Evolutionary conservation across 2,329 filamentous ascomycete species (phyloP).

Genomic region (Cladosporium sp.): DNA sequence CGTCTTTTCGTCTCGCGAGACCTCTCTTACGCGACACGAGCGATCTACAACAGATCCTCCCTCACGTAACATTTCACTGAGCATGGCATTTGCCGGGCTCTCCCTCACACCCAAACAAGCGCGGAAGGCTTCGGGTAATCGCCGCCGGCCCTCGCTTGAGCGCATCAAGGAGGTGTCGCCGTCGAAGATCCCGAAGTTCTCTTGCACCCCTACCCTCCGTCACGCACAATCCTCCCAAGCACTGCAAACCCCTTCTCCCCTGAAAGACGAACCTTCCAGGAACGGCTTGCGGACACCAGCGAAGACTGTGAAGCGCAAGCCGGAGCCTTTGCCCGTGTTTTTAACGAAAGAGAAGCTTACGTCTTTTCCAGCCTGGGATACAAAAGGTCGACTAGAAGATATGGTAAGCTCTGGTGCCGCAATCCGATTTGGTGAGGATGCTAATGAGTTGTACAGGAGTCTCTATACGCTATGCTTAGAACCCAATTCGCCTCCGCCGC

Average conservation of each 20-base stretch:
- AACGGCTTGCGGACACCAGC: constrained; percentile 24
- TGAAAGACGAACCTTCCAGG: constrained; percentile 23
- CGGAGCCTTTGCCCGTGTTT: constrained; percentile 58
- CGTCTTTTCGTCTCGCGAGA: constrained; percentile 11
- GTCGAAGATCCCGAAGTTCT: constrained; percentile 31
- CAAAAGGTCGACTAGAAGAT: constrained; percentile 66
- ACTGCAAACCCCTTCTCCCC: constrained; percentile 24
- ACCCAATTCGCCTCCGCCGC: constrained; percentile 65
- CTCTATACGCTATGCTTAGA: constrained; percentile 64
- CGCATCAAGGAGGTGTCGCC: constrained; percentile 27
- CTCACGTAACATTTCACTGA: constrained; percentile 27
- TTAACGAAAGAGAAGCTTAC: constrained; percentile 52
- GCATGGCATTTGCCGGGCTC: constrained; percentile 23
- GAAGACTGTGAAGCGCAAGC: constrained; percentile 23
- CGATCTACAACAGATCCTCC: constrained; percentile 16
- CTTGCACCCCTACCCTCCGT: constrained; percentile 25
- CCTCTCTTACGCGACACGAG: constrained; percentile 13
- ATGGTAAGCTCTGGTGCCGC: constrained; percentile 38
- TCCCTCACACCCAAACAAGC: constrained; percentile 20
- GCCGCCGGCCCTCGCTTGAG: constrained; percentile 26
- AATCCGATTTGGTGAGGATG: background rate
- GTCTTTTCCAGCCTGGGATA: constrained; percentile 66
- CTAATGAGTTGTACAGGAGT: constrained; percentile 40
- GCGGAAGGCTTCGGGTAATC: constrained; percentile 1
- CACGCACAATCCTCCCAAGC: constrained; percentile 25